Evolutionary conservation across 345 rosid species (phyloP).

Genomic region (Pugionium dolabratum): DNA sequence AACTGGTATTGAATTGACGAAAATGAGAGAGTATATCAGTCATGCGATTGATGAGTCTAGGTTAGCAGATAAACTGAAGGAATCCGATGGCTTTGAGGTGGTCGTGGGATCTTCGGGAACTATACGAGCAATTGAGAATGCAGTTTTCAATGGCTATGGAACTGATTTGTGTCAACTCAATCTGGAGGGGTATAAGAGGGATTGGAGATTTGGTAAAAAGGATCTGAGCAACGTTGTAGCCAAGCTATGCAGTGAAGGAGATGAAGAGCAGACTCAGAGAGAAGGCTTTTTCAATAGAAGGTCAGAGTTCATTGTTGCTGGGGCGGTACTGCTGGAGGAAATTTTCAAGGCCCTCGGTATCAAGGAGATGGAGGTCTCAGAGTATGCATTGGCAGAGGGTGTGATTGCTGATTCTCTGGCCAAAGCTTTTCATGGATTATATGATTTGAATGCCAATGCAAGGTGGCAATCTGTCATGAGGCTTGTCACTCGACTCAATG

Average conservation of each 20-base stretch:
- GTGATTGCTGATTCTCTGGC: slow-evolving; percentile 60
- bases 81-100: slow-evolving; percentile 53
- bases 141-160: slow-evolving; percentile 52
- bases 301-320: slow-evolving; percentile 68
- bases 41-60: slow-evolving; percentile 47
- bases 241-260: slow-evolving; percentile 51
- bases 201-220: slow-evolving; percentile 58
- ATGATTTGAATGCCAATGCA: slow-evolving; percentile 55
- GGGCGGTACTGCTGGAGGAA: slow-evolving; percentile 67
- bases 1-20: slow-evolving; percentile 23
- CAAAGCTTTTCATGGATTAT: slow-evolving; percentile 43
- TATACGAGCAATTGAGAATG: slow-evolving; percentile 62
- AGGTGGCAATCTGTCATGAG: slow-evolving; percentile 61
- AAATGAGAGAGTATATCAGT: slow-evolving; percentile 52
- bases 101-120: slow-evolving; percentile 74
- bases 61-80: slow-evolving; percentile 48
- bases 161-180: slow-evolving; percentile 28
- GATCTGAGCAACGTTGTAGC: slow-evolving; percentile 54
- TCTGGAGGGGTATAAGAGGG: slow-evolving; percentile 46
- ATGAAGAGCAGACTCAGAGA: slow-evolving; percentile 45
- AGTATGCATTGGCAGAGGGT: slow-evolving; percentile 66
- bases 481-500: slow-evolving; percentile 53
- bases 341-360: slow-evolving; percentile 61
- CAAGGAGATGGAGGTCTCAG: slow-evolving; percentile 70
- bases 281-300: slow-evolving; percentile 64